Percentiles rank a stretch among this genome's conserved stretches.
Evolutionary conservation across 2,329 filamentous ascomycete species (phyloP).

Genomic region (Fusarium nurragi): DNA sequence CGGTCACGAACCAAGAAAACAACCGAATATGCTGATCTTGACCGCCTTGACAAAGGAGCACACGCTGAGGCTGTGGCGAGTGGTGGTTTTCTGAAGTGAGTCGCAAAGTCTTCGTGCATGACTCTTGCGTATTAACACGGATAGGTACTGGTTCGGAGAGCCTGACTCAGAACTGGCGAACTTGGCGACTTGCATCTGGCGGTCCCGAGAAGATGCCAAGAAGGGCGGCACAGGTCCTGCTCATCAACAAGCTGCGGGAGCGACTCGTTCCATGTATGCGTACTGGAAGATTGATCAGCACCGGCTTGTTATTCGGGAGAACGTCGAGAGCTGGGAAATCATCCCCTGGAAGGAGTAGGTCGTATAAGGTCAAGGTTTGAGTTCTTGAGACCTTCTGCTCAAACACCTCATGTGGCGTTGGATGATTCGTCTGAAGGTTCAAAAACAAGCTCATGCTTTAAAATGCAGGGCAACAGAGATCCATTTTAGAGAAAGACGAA

Average conservation of each 20-base stretch:
- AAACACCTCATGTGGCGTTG: conserved; percentile 1
- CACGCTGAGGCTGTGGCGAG: conserved; percentile 82
- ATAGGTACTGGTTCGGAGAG: conserved; percentile 85
- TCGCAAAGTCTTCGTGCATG: background rate
- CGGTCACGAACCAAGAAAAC: conserved; percentile 75
- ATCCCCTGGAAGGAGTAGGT: conserved; percentile 60
- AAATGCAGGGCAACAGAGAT: background rate
- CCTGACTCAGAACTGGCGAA: conserved; percentile 77
- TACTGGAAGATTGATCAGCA: conserved; percentile 77
- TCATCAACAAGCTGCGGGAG: conserved; percentile 72
- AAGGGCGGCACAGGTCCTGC: conserved; percentile 68
- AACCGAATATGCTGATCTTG: conserved; percentile 74
- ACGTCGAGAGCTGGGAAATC: conserved; percentile 70
- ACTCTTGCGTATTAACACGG: conserved; percentile 28
- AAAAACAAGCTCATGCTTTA: background rate
- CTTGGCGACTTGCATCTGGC: conserved; percentile 81
- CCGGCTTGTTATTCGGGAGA: conserved; percentile 73
- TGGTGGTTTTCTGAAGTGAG: conserved; percentile 83
- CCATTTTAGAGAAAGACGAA: background rate
- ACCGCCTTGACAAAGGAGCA: conserved; percentile 77
- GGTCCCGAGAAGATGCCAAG: conserved; percentile 66
- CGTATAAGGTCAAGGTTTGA: background rate
- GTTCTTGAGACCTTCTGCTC: background rate
- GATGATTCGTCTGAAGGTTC: background rate
- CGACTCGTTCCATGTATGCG: conserved; percentile 68